phyloP scores from a whole-genome alignment of 2,329 filamentous ascomycete genomes.

The Periconia digitata region DNA sequence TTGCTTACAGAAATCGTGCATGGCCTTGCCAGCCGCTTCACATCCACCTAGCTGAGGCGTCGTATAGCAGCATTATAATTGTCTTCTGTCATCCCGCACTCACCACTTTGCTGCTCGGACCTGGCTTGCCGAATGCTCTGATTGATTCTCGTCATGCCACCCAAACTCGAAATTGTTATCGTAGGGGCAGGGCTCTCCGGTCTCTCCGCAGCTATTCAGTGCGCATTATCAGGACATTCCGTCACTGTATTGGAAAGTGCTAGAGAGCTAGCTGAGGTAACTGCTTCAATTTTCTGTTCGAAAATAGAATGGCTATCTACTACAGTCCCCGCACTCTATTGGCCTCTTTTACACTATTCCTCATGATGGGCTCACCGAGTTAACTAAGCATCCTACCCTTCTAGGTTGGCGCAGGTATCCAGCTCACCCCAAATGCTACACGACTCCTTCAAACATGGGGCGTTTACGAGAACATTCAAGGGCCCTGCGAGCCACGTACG shows the following conservation, averaged over 20 bases:
- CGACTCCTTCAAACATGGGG: conserved; percentile 55
- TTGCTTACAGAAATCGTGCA: no score
- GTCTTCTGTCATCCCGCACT: no score
- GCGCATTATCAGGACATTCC: conserved; percentile 41
- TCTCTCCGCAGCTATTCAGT: conserved; percentile 39
- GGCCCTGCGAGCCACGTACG: conserved; percentile 48
- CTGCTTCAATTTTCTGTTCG: background rate
- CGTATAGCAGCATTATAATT: no score
- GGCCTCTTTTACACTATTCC: background rate
- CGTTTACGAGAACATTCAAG: conserved; percentile 48
- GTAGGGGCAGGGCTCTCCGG: conserved; percentile 50
- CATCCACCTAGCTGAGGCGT: no score
- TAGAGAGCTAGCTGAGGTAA: conserved; percentile 47
- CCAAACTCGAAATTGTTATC: conserved; percentile 30
- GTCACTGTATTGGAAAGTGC: conserved; percentile 49
- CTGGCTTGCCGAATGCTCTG: background rate
- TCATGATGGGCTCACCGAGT: background rate
- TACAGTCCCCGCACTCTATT: background rate
- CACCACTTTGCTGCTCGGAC: no score
- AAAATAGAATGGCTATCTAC: background rate
- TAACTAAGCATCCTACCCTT: background rate
- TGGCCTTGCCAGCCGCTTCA: no score
- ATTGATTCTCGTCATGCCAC: conserved; percentile 1
- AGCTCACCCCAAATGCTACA: conserved; percentile 46
- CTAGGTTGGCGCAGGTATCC: conserved; percentile 40